These are phyloP conservation scores for Didymella pinodella DNA, from an alignment of 2,329 filamentous ascomycete species.

Conservation along the genomic window DNA sequence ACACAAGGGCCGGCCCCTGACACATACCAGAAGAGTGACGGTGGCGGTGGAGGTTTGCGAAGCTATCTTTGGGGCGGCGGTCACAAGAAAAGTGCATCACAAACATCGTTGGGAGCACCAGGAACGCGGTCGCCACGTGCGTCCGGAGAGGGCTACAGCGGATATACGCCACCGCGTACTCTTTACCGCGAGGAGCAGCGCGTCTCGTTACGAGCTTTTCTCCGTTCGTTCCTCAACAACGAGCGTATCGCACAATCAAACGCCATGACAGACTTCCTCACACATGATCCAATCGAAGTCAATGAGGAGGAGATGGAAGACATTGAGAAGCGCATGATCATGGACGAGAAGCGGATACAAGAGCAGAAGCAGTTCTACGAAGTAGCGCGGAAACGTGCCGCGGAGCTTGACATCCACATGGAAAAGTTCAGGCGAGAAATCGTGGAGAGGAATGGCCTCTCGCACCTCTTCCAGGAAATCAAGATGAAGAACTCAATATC, in stretches of 20 bases:
- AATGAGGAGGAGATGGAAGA: constrained; percentile 86
- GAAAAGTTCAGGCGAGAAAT: constrained; percentile 76
- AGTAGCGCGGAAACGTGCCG: constrained; percentile 86
- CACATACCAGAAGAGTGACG: constrained; percentile 42
- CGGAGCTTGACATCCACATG: constrained; percentile 97
- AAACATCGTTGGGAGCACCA: constrained; percentile 46
- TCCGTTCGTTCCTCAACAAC: constrained; percentile 86
- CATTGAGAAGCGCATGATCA: constrained; percentile 77
- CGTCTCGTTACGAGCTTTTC: constrained; percentile 87
- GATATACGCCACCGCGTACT: constrained; percentile 57
- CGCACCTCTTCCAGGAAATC: constrained; percentile 91
- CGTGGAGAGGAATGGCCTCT: constrained; percentile 82
- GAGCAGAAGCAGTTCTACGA: constrained; percentile 97
- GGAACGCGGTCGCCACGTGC: constrained; percentile 42
- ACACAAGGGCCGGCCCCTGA: constrained; percentile 65
- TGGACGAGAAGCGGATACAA: constrained; percentile 87
- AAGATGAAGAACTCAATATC: constrained; percentile 85
- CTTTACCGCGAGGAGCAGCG: constrained; percentile 89
- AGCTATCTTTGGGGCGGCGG: constrained; percentile 53
- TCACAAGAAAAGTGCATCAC: constrained; percentile 54
- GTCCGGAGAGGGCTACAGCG: constrained; percentile 40
- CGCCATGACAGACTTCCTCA: constrained; percentile 85
- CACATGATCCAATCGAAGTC: constrained; percentile 72
- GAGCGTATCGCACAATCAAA: constrained; percentile 82
- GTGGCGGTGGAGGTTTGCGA: constrained; percentile 53